Evolutionary conservation across 2,329 filamentous ascomycete genomes (phyloP).

Genomic region (Harringtonia lauricola): DNA sequence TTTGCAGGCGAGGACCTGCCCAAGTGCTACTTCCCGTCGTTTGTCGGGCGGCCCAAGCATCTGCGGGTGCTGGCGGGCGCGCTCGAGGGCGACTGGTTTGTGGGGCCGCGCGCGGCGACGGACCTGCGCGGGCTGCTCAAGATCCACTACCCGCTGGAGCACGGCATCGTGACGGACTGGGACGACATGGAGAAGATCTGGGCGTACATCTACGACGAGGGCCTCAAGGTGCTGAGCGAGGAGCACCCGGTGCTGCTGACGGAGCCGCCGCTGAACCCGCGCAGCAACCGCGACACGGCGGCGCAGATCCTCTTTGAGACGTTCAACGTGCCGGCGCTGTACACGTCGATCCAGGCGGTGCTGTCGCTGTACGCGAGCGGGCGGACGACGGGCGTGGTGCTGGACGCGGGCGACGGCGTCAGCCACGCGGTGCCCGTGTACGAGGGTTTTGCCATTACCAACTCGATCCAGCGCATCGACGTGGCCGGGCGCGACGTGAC

Average conservation of each 20-base stretch:
- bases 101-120: constrained; percentile 77
- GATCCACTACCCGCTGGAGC: constrained; percentile 90
- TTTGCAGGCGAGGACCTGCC: constrained; percentile 94
- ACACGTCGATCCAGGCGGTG: constrained; percentile 94
- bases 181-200: constrained; percentile 99
- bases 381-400: constrained; percentile 87
- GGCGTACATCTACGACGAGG: constrained; percentile 95
- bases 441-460: constrained; percentile 94
- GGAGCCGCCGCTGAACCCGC: constrained; percentile 89
- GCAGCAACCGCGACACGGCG: constrained; percentile 89
- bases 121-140: constrained; percentile 88
- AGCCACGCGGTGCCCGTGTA: constrained; percentile 97
- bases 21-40: constrained; percentile 95
- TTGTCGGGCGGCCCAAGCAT: constrained; percentile 93
- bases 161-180: constrained; percentile 98
- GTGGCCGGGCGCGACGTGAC: constrained; percentile 94
- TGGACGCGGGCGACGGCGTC: constrained; percentile 92
- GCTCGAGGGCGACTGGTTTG: constrained; percentile 92
- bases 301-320: constrained; percentile 98
- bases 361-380: constrained; percentile 93
- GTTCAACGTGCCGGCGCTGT: constrained; percentile 93
- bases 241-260: constrained; percentile 97
- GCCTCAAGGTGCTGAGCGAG: constrained; percentile 92
- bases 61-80: constrained; percentile 90
- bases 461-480: constrained; percentile 89